A percentile compares a stretch with the other conserved stretches of the same genome.
phyloP scores from a whole-genome alignment of 2,329 filamentous ascomycete species.

The Leptosphaerulina australis region DNA sequence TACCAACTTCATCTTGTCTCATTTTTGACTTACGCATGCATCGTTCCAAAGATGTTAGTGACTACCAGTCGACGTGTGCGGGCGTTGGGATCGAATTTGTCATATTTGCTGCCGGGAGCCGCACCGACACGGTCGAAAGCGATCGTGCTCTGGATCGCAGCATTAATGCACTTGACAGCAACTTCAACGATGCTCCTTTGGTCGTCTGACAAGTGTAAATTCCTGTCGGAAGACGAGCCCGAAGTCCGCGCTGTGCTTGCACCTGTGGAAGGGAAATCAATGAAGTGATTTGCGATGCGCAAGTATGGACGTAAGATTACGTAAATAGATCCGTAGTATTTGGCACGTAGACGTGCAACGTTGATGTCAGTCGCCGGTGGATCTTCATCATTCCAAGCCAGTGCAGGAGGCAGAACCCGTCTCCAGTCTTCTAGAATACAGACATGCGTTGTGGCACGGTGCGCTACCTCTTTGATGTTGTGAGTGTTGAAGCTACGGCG shows the following conservation, averaged over 20 bases:
- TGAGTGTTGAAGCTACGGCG: slow-evolving; percentile 43
- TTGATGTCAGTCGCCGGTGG: slow-evolving; percentile 77
- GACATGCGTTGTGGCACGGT: slow-evolving; percentile 38
- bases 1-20: not conserved
- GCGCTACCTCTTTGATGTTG: slow-evolving; percentile 40
- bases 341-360: slow-evolving; percentile 81
- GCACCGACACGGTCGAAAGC: slow-evolving; percentile 72
- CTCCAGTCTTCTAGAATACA: slow-evolving; percentile 62
- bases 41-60: slow-evolving; percentile 76
- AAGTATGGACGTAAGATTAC: slow-evolving; percentile 85
- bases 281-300: slow-evolving; percentile 63
- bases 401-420: slow-evolving; percentile 52
- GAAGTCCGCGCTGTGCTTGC: slow-evolving; percentile 48
- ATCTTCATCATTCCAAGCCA: slow-evolving; percentile 72
- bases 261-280: slow-evolving; percentile 51
- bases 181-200: slow-evolving; percentile 36
- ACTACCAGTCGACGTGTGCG: slow-evolving; percentile 73
- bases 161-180: slow-evolving; percentile 50
- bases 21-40: slow-evolving; percentile 32
- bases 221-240: slow-evolving; percentile 23
- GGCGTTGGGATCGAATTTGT: slow-evolving; percentile 59
- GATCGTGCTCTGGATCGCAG: slow-evolving; percentile 81
- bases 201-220: slow-evolving; percentile 33
- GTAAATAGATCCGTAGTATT: slow-evolving; percentile 91
- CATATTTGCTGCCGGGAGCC: slow-evolving; percentile 30